These are phyloP conservation scores for Galerina marginata DNA, from an alignment of 768 basidiomycete genomes.

Conservation along the genomic window DNA sequence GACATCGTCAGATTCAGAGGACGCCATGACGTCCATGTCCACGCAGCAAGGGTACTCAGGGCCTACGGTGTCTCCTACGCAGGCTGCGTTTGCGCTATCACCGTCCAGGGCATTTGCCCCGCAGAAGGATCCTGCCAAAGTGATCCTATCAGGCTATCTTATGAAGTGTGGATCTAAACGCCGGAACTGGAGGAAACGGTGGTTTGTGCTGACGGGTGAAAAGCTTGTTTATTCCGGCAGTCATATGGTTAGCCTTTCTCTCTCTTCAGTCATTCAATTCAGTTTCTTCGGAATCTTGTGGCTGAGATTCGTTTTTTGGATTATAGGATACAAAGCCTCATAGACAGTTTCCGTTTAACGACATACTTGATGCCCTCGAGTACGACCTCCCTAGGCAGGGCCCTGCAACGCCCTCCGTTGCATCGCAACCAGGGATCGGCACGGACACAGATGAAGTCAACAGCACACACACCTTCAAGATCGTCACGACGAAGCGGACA, in stretches of 20 bases:
- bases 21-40: constrained; percentile 50
- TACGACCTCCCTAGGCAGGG: constrained; percentile 68
- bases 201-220: constrained; percentile 93
- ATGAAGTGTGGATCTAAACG: constrained; percentile 96
- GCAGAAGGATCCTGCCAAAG: constrained; percentile 70
- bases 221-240: constrained; percentile 87
- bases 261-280: constrained; percentile 12
- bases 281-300: not conserved
- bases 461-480: constrained; percentile 82
- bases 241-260: constrained; percentile 81
- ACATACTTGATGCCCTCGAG: constrained; percentile 92
- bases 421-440: constrained; percentile 37
- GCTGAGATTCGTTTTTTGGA: constrained; percentile 2
- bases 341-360: constrained; percentile 80
- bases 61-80: constrained; percentile 50
- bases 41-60: constrained; percentile 36
- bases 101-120: constrained; percentile 44
- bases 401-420: constrained; percentile 37
- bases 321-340: constrained; percentile 88
- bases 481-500: constrained; percentile 93
- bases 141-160: constrained; percentile 87
- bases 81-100: constrained; percentile 44
- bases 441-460: constrained; percentile 50
- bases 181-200: constrained; percentile 94
- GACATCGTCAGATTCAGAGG: constrained; percentile 84